Base-by-base conservation (phyloP, 345 rosid genomes). In the Corchorus capsularis region DNA sequence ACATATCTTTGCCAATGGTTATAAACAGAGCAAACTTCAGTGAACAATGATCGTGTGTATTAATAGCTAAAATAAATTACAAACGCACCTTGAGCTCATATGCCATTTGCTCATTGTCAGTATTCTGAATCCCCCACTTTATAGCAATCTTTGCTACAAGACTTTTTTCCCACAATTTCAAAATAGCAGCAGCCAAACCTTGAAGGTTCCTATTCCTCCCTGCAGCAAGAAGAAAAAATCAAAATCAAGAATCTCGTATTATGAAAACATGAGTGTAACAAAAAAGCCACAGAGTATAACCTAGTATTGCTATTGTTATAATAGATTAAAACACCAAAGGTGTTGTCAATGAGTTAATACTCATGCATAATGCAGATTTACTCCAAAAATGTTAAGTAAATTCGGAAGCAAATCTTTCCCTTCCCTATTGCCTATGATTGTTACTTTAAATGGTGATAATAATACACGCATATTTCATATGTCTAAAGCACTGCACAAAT, bases 71-170 rank as follows among this genome's bases (percentile, higher is more conserved):
- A 77, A 63, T 64, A 50, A 39, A 19, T 34, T 17, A 61, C 39
- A 32, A 43, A 82, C 79, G 81, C 80, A 78, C 98, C 94, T 92
- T 94, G 70, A 94, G 86, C 81, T 90, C 91, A 72, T 87, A 55
- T 27, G 94, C 95, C 98, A 94, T 94, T 82, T 85, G 86, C 81
- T 89, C 93, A 87, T 90, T 92, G 87, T 83, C 81, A 16, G 91
- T 86, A 78, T 92, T 92, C 20, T 81, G 86, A 78, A 85, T 79
- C 65, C 97, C 98, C 98, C 96, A 89, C 82, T 94, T 94, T 80
- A 94, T 86, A 22, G 96, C 89, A 83, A 94, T 87, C 86, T 94
- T 94, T 64, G 89, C 95, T 54, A 94, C 86, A 65, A 80, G 75
- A 86, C 91, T 81, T 69, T 79, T 94, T 83, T 92, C 87, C 98